Evolutionary conservation across 2,329 filamentous ascomycete genomes (phyloP).

Genomic region (Arthrobotrys megalospora): DNA sequence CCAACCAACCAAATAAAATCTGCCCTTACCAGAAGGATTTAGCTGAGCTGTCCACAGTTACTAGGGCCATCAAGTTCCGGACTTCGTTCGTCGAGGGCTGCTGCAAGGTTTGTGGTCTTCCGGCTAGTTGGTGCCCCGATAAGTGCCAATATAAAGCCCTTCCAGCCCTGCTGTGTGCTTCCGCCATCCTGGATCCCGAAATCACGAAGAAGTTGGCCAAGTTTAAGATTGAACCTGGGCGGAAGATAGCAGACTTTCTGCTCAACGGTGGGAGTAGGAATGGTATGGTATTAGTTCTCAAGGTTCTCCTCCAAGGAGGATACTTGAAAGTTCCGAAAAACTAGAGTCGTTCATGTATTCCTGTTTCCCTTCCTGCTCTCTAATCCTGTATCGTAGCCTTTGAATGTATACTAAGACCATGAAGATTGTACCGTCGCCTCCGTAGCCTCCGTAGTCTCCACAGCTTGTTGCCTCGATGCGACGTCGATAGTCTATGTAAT

Average conservation of each 20-base stretch:
- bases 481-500: no score
- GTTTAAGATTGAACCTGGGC: not conserved
- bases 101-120: not conserved
- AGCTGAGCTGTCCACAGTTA: not conserved
- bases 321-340: no score
- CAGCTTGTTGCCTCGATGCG: no score
- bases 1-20: no score
- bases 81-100: not conserved
- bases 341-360: no score
- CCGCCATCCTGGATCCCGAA: not conserved
- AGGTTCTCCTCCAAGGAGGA: no score
- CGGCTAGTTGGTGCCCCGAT: not conserved
- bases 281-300: no score
- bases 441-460: no score
- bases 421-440: no score
- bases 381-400: no score
- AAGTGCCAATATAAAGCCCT: not conserved
- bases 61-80: not conserved
- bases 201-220: not conserved
- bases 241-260: not conserved
- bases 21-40: not conserved
- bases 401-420: no score
- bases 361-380: no score
- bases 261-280: not conserved
- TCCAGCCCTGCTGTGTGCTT: not conserved